Percentiles rank a stretch among this genome's conserved stretches.
These are phyloP conservation scores for Penicillium brevicompactum DNA, from an alignment of 2,329 filamentous ascomycete genomes.

Conservation along the genomic window DNA sequence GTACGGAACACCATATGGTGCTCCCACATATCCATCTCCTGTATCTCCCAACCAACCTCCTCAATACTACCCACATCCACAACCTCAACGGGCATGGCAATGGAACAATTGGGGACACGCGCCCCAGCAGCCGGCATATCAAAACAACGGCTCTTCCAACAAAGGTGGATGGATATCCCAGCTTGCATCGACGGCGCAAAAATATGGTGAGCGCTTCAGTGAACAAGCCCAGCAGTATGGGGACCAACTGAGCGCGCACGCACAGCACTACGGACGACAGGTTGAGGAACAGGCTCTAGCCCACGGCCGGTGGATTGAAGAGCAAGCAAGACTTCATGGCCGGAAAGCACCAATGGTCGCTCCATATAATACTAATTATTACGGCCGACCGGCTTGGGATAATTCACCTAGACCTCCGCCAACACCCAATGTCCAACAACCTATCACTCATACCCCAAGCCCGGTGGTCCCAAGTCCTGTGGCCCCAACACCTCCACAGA, in stretches of 20 bases:
- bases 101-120: slow-evolving; percentile 29
- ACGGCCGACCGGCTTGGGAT: slow-evolving; percentile 6
- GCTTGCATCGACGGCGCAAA: slow-evolving; percentile 40
- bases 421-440: not conserved
- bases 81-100: slow-evolving; percentile 30
- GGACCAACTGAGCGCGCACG: slow-evolving; percentile 36
- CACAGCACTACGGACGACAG: slow-evolving; percentile 39
- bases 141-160: slow-evolving; percentile 23
- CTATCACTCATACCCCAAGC: not conserved
- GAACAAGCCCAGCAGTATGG: slow-evolving; percentile 39
- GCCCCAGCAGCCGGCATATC: slow-evolving; percentile 25
- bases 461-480: slow-evolving; percentile 3
- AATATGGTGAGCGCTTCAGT: slow-evolving; percentile 42
- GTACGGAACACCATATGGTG: slow-evolving; percentile 21
- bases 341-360: slow-evolving; percentile 23
- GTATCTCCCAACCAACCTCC: slow-evolving; percentile 20
- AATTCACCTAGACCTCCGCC: not conserved
- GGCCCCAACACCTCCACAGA: slow-evolving; percentile 2
- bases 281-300: slow-evolving; percentile 43
- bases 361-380: not conserved
- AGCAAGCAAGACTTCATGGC: slow-evolving; percentile 35
- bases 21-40: slow-evolving; percentile 22
- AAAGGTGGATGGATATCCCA: slow-evolving; percentile 40
- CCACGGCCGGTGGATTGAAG: slow-evolving; percentile 41
- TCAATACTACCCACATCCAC: slow-evolving; percentile 28